A percentile compares a stretch with the other conserved stretches of the same genome.
These are phyloP conservation scores for Ligustrum vulgare DNA, from an alignment of 257 asterid genomes.

Conservation along the genomic window DNA sequence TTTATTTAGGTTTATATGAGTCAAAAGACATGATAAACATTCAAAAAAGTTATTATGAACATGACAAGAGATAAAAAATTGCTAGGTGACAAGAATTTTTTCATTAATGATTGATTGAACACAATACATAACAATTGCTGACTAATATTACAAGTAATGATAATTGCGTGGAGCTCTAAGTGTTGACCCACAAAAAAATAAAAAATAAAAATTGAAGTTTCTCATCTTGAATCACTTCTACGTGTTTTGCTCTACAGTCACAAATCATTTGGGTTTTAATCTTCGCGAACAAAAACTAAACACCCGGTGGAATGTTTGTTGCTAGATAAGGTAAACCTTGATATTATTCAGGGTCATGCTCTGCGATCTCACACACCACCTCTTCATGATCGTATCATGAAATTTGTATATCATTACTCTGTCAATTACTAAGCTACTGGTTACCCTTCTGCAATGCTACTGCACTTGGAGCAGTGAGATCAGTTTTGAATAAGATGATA, in stretches of 20 bases:
- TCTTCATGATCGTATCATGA: conserved; percentile 97
- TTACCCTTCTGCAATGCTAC: no score
- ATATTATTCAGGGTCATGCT: conserved; percentile 88
- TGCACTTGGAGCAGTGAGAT: no score
- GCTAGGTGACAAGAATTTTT: no score
- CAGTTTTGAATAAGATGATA: no score
- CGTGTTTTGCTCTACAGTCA: conserved; percentile 78
- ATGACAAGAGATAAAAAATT: no score
- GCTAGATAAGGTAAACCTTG: conserved; percentile 92
- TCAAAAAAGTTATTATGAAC: no score
- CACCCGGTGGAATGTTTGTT: conserved; percentile 95
- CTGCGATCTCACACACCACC: conserved; percentile 76
- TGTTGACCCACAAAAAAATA: conserved; percentile 67
- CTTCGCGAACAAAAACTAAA: conserved; percentile 90
- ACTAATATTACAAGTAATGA: conserved; percentile 77
- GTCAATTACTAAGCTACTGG: conserved; percentile 28
- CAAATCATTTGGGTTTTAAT: conserved; percentile 94
- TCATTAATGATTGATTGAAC: no score
- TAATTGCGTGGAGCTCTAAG: conserved; percentile 92
- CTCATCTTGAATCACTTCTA: conserved; percentile 79
- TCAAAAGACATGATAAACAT: no score
- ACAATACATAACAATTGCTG: conserved; percentile 49
- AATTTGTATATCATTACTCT: conserved; percentile 91
- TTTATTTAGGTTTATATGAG: no score
- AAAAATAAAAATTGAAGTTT: conserved; percentile 43